Conservation (phyloP, 257 asterid genomes). For the Penstemon newberryi region DNA sequence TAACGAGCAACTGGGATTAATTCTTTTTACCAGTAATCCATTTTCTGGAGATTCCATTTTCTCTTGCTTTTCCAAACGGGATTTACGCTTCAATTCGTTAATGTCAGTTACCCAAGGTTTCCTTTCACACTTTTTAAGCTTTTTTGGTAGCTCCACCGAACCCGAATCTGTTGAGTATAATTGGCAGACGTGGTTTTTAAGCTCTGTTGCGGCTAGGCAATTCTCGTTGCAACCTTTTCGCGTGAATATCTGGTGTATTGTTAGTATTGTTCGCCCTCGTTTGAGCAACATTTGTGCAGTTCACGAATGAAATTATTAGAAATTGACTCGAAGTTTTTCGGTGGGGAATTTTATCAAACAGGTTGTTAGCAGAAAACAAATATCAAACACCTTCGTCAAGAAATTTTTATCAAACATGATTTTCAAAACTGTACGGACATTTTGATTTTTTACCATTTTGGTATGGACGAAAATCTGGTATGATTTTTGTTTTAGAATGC, state of each 20-base stretch:
- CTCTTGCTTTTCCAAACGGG: constrained; percentile 49
- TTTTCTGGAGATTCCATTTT: constrained; percentile 61
- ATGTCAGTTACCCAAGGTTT: constrained; percentile 67
- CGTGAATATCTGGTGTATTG: constrained; percentile 5
- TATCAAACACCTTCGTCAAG: not conserved
- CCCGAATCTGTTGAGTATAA: constrained; percentile 32
- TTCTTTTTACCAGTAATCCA: constrained; percentile 56
- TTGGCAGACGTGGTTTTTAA: constrained; percentile 15
- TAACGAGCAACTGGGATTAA: constrained; percentile 72
- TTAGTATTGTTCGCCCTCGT: constrained; percentile 11
- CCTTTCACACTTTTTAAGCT: constrained; percentile 49
- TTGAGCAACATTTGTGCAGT: constrained; percentile 27
- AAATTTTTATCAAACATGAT: too few species aligned
- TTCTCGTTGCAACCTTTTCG: constrained; percentile 2
- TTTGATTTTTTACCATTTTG: too few species aligned
- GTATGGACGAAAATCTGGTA: too few species aligned
- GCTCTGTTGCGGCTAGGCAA: constrained; percentile 1
- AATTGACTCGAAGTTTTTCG: not conserved
- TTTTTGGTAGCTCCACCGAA: constrained; percentile 38
- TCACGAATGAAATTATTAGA: too few species aligned
- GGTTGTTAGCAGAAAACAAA: constrained; percentile 6
- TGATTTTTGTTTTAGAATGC: too few species aligned
- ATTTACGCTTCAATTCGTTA: constrained; percentile 56
- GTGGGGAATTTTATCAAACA: constrained; percentile 34
- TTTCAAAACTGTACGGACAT: too few species aligned